Base-by-base conservation (phyloP, 345 rosid genomes). In the Heritiera fomes region DNA sequence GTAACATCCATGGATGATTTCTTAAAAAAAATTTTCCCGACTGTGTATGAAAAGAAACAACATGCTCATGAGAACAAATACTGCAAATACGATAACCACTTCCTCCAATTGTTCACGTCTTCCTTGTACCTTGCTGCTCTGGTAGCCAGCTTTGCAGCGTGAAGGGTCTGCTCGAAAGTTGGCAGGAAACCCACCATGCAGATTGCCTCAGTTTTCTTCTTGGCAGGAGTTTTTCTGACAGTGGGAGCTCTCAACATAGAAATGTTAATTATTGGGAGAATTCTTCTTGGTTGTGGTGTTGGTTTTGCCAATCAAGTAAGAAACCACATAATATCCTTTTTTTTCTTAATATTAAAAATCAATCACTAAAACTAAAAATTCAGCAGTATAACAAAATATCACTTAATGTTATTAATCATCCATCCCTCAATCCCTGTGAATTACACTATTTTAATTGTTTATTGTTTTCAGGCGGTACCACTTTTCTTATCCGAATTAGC, bases 1-100 rank as follows among this genome's bases (percentile, higher is more conserved):
- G 93, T 94, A 18, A 86, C 95, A 23, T 76, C 93, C 18, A 94
- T 94, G 98, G 95, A 90, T 70, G 91, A 85, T 76, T 92, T 94
- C 91, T 77, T 92, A 76, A 84, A 70, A 84, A 70, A 64, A 79
- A 15, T 92, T 94, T 94, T 92, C 68, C 92, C 87, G 0, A 17
- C 15, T 6, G 97, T 94, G 55, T 91, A 85, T 79, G 87, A 80
- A 62, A 89, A 50, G 87, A 91, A 92, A 80, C 83, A 85, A 59
- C 89, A 82, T 7, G 93, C 75, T 0, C 89, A 81, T 4, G 88
- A 90, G 41, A 82, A 91, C 82, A 92, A 94, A 73, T 94, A 94
- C 83, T 94, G 98, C 84, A 94, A 92, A 75, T 94, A 81, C 58
- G 87, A 89, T 49, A 82, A 90, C 62, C 88, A 83, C 45, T 75